Evolutionary conservation across 169 alveolate species (phyloP), one percentile per base, ranked within the genome.

Genomic region (Fabrea salina): DNA sequence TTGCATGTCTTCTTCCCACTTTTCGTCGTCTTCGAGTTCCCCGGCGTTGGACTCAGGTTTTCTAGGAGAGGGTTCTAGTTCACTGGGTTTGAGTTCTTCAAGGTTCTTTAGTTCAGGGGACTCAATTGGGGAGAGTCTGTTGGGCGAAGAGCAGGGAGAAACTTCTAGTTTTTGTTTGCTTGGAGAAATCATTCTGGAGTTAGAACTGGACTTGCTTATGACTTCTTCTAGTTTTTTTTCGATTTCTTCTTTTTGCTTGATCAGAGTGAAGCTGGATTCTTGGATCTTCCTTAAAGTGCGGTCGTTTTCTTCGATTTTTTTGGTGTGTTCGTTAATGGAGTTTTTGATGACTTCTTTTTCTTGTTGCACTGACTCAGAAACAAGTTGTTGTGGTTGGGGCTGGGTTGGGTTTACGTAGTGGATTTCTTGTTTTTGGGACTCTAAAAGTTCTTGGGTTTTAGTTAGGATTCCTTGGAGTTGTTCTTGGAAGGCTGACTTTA

Each of bases 41-140:
- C 67, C 78, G 8, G 78, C 78, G 44, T 68, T 68, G 35, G 78
- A 68, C 67, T 68, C 35, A 0, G 11, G n/a, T 40, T n/a, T 32
- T 13, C 13, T 68, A 0, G 27, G n/a, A 8, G 25, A 11, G 16
- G 25, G 41, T 43, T 37, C 32, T 19, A 11, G 40, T 68, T 33
- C 16, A 4, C 39, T 1, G n/a, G 41, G 64, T 43, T 8, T 0
- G 4, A 16, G n/a, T 2, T 19, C 35, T 47, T 47, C 39, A 47
- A 11, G n/a, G 0, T 68, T 16, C 41, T 44, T n/a, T 35, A 8
- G 64, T 43, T n/a, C 35, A 3, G 66, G 16, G 0, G 22, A n/a
- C 11, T 11, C 2, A 22, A 30, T 30, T 30, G 16, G 8, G n/a
- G 13, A 47, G 7, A 33, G 51, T 27, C 11, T 51, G 39, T 7